phyloP scores from a whole-genome alignment of 106 monocot species.

The Cymbidium sinense region DNA sequence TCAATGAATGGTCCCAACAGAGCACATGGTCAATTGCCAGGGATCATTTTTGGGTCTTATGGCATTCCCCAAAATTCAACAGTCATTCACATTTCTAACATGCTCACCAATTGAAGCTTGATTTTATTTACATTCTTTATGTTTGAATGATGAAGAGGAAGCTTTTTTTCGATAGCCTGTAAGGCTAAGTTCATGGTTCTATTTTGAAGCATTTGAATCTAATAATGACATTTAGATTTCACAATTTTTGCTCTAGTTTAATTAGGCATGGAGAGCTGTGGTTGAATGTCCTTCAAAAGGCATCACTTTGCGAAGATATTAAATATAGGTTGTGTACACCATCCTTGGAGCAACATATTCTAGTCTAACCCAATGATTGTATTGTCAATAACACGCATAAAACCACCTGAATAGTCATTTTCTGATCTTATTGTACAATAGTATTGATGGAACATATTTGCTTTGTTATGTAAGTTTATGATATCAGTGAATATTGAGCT shows the following conservation, averaged over 20 bases:
- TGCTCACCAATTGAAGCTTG: not conserved
- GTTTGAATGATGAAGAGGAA: not conserved
- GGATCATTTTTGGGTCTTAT: not conserved
- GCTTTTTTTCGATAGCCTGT: not conserved
- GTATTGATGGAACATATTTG: not conserved
- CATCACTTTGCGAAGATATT: not conserved
- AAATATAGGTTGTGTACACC: not conserved
- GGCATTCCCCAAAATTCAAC: not conserved
- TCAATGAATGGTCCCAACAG: too few relatives aligned
- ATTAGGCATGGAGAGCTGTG: not conserved
- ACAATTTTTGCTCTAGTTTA: not conserved
- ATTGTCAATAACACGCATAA: not conserved
- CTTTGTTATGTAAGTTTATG: not conserved
- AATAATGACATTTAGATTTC: not conserved
- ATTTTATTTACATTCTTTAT: slow-evolving; percentile 3
- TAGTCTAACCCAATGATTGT: not conserved
- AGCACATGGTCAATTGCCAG: not conserved
- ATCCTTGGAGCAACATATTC: not conserved
- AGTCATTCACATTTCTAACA: not conserved
- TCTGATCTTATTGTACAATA: not conserved
- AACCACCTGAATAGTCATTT: not conserved
- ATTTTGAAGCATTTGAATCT: not conserved
- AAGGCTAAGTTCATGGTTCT: not conserved
- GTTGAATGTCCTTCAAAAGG: not conserved
- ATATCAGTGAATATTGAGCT: not conserved